Evolutionary conservation across 768 basidiomycete genomes (phyloP), one percentile per base, ranked within the genome.

Genomic region (Termitomyces eurrhizus): DNA sequence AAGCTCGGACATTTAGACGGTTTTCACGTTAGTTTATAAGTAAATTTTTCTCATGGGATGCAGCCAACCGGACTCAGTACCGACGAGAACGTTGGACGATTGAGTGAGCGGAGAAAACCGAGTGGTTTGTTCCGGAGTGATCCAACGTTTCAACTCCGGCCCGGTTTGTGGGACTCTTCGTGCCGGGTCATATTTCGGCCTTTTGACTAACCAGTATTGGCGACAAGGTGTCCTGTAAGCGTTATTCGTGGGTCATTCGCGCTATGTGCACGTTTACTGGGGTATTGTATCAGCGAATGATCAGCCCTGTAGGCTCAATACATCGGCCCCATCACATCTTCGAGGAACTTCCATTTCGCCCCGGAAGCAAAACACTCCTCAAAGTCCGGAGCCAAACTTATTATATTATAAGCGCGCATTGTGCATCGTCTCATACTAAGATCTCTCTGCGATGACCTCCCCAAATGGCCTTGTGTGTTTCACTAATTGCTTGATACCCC

Each of bases 401-500:
- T 42, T 32, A 45, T 26, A 52, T 61, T 13, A 42, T 55, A 65
- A 65, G n/a, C n/a, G 45, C 44, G 41, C 58, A 18, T 39, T 29
- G 26, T 33, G 48, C 53, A 16, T 26, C 32, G 3, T 44, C 16
- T n/a, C 50, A 2, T 11, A 29, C n/a, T 39, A 55, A 52, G n/a
- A 63, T 32, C 52, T 57, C 14, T 54, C 51, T 37, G 48, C 66
- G 45, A 81, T 80, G 79, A 68, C 76, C 61, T 77, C 80, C 55
- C 46, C 76, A 4, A 92, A 92, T 72, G 84, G 83, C 50, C 79
- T 94, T 29, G 75, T 93, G 54, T 91, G 93, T 74, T 93, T 95
- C 74, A 94, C 93, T 42, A 94, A 95, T 73, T 93, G 93, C 66
- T 72, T 89, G 58, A 78, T 95, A 29, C 86, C 89, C 1, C 82